Conservation (phyloP, 345 rosid species). For the thale cress (Arabidopsis thaliana) region TAIR10.1 NC_003074.8:7144001-7144500, state of each 20-base stretch:
- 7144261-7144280: constrained; percentile 16
- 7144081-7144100: constrained; percentile 18
- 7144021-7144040: neutral
- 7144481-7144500: constrained; percentile 94
- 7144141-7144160: constrained; percentile 64
- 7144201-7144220: constrained; percentile 94
- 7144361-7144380: constrained; percentile 17
- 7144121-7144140: constrained; percentile 27
- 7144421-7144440: constrained; percentile 27
- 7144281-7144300: neutral
- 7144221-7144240: constrained; percentile 69
- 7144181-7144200: constrained; percentile 86
- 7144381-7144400: constrained; percentile 20
- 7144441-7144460: constrained; percentile 76
- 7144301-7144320: constrained; percentile 2
- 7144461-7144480: constrained; percentile 74
- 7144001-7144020: neutral
- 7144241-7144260: constrained; percentile 65
- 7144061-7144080: constrained; percentile 19
- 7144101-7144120: neutral
- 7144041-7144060: neutral
- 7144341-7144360: constrained; percentile 1
- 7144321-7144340: neutral
- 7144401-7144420: neutral
- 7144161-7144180: constrained; percentile 85